Evolutionary conservation across 73 alveolate genomes (phyloP).

Genomic region (Paramecium pentaurelia): DNA sequence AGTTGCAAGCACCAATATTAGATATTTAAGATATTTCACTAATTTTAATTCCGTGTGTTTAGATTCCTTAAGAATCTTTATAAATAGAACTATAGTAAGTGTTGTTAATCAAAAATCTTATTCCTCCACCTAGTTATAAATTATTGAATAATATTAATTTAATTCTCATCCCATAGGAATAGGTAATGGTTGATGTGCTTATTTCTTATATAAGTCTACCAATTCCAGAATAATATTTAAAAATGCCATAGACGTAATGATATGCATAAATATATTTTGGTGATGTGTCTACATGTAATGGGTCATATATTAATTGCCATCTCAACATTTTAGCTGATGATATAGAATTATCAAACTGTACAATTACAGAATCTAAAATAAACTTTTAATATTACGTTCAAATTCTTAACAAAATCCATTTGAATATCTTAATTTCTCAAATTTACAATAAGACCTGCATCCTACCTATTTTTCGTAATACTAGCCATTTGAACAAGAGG

Average conservation of each 20-base stretch:
- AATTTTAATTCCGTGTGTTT: not conserved
- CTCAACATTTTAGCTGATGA: not conserved
- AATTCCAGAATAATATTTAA: not conserved
- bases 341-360: not conserved
- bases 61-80: not conserved
- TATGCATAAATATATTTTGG: not conserved
- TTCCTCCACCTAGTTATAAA: not conserved
- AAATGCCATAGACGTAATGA: not conserved
- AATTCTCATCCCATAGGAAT: not conserved
- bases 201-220: not conserved
- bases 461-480: not conserved
- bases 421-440: not conserved
- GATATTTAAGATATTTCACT: too few species aligned
- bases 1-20: not conserved
- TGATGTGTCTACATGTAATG: not conserved
- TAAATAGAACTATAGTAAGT: not conserved
- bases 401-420: not conserved
- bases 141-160: not conserved
- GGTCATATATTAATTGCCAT: not conserved
- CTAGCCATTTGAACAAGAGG: not conserved
- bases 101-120: not conserved
- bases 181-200: not conserved
- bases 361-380: not conserved
- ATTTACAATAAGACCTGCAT: not conserved
- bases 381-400: not conserved